Evolutionary conservation across 305 asterid species (phyloP).

Genomic region (Fraxinus nigra): DNA sequence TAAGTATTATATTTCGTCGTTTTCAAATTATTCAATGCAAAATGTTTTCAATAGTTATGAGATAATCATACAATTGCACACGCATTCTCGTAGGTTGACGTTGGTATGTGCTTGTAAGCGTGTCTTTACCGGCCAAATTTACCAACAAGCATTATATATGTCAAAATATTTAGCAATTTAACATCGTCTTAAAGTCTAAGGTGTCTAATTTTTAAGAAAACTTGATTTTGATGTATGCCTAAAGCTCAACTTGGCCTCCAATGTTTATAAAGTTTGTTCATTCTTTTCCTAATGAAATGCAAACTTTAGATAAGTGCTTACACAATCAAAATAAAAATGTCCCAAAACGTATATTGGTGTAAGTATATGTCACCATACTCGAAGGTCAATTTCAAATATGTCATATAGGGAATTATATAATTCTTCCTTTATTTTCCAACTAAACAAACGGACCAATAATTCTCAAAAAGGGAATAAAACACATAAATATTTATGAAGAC

Average conservation of each 20-base stretch:
- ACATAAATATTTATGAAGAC: not conserved
- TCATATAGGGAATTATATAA: too few relatives aligned
- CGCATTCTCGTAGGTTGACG: not conserved
- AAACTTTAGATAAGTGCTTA: not conserved
- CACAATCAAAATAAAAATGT: not conserved
- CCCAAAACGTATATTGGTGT: not conserved
- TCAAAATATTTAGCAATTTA: too few relatives aligned
- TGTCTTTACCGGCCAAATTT: not conserved
- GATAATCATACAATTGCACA: not conserved
- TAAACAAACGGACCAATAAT: not conserved
- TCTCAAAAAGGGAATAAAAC: not conserved
- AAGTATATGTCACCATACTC: not conserved
- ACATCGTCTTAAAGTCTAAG: too few relatives aligned
- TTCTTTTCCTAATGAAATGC: not conserved
- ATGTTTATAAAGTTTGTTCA: not conserved
- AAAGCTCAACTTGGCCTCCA: too few relatives aligned
- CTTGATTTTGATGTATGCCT: not conserved
- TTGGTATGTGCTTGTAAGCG: not conserved
- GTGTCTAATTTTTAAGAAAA: too few relatives aligned
- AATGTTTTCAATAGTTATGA: not conserved
- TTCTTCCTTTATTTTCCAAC: not conserved
- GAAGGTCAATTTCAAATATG: not conserved
- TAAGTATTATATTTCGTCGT: not conserved
- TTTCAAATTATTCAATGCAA: not conserved
- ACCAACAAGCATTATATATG: not conserved